Evolutionary conservation across 768 basidiomycete genomes (phyloP), one percentile per base, ranked within the genome.

Genomic region (Macrolepiota dolichaula): DNA sequence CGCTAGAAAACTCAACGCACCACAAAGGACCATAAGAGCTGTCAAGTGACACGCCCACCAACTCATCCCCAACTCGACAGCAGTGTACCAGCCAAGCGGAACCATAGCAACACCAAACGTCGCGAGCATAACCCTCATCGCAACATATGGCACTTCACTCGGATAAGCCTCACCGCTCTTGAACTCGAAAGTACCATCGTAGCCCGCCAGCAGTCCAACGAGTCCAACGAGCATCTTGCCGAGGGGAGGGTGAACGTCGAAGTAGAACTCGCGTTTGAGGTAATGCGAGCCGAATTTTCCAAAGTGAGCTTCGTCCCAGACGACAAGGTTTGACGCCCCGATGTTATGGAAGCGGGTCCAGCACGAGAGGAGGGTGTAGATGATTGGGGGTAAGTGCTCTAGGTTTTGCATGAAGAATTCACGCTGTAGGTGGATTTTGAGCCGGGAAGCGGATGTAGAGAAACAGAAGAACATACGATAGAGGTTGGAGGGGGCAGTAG

Each of bases 241-340:
- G 44, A 99, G 81, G 0, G 97, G 97, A 4, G 97, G 97, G 69
- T 99, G 97, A 27, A 98, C 97, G 70, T 99, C 97, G 72, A 98
- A 98, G 80, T 98, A 98, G 76, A 98, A 98, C 73, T 97, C 94
- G 69, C 95, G 91, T 75, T 98, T 97, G 75, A 99, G 87, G 75
- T 99, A 98, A 75, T 98, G 90, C 54, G 93, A 93, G 54, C 94
- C 97, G 75, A 99, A 98, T 77, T 99, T 98, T 67, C 97, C 97
- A 74, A 98, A 99, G 75, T 99, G 97, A 40, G 97, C 96, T 79
- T 99, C 97, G 73, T 99, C 97, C 97, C 96, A 98, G 62, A 98
- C 87, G 74, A 99, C 96, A 64, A 83, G 71, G 69, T 89, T 83
- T 36, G 92, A 82, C 59, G 86, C 84, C 12, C 97, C 96, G 51